A percentile compares a stretch with the other conserved stretches of the same genome.
phyloP scores from a whole-genome alignment of 371 early-diverging fungal genomes.

The Mortierella sp. region DNA sequence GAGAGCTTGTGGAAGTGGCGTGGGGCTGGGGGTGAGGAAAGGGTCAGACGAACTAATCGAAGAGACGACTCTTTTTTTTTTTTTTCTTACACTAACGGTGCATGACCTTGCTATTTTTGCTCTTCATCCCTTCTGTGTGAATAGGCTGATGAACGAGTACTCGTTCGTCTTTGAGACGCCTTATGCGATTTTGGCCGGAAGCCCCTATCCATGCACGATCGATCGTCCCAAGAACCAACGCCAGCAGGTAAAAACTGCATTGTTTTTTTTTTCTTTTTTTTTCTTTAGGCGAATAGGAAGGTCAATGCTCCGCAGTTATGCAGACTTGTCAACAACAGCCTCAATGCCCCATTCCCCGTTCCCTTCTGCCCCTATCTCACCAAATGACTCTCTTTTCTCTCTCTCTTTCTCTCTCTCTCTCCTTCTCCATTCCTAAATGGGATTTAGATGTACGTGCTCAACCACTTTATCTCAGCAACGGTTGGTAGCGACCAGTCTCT shows the following conservation, averaged over 20 bases:
- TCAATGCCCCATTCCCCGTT: not conserved
- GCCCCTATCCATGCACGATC: slow-evolving; percentile 58
- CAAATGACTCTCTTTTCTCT: not conserved
- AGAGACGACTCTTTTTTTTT: slow-evolving; percentile 5
- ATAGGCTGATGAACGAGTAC: slow-evolving; percentile 66
- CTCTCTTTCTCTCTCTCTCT: not conserved
- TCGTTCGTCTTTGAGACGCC: slow-evolving; percentile 70
- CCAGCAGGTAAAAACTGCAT: slow-evolving; percentile 23
- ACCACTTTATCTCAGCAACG: slow-evolving; percentile 64
- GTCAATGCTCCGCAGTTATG: too few relatives aligned
- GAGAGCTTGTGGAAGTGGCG: too few relatives aligned
- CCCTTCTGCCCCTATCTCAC: not conserved
- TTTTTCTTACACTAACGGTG: slow-evolving; percentile 12
- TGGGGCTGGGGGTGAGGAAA: not conserved
- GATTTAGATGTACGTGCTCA: slow-evolving; percentile 65
- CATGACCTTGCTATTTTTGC: not conserved
- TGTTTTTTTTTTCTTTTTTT: too few relatives aligned
- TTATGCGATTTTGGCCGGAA: slow-evolving; percentile 52
- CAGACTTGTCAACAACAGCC: not conserved
- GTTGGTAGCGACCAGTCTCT: slow-evolving; percentile 36
- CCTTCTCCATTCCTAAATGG: not conserved
- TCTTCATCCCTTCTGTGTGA: not conserved
- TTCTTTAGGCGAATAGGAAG: not conserved
- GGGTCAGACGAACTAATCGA: not conserved
- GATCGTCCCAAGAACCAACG: slow-evolving; percentile 59